phyloP scores from a whole-genome alignment of 2,329 filamentous ascomycete species.

The Sporothrix mexicana region DNA sequence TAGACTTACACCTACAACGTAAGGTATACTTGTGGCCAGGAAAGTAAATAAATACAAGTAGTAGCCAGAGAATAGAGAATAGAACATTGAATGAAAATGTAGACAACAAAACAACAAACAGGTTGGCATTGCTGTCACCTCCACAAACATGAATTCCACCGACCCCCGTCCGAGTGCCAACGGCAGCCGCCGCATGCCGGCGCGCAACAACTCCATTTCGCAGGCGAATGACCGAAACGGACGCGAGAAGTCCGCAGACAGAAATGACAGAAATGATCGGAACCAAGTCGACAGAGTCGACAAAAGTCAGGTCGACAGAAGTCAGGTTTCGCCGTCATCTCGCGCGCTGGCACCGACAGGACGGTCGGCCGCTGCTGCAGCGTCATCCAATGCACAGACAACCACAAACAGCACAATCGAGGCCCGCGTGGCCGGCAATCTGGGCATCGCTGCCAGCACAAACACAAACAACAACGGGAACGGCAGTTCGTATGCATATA shows the following conservation, averaged over 20 bases:
- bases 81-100: neutral
- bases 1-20: too few relatives aligned
- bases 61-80: too few relatives aligned
- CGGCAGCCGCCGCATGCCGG: conserved; percentile 30
- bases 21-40: too few relatives aligned
- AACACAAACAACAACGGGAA: conserved; percentile 10
- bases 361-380: neutral
- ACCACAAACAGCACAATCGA: conserved; percentile 21
- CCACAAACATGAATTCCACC: conserved; percentile 33
- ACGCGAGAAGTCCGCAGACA: too few relatives aligned
- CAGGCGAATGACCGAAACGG: neutral
- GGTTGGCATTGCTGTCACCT: neutral
- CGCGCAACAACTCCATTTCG: conserved; percentile 28
- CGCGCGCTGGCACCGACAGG: conserved; percentile 7
- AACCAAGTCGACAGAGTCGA: neutral
- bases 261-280: too few relatives aligned
- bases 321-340: neutral
- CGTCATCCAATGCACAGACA: neutral
- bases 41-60: neutral
- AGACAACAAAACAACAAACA: neutral
- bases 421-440: conserved; percentile 25
- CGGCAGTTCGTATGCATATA: conserved; percentile 33
- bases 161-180: conserved; percentile 34
- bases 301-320: neutral
- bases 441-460: neutral